Conservation (phyloP, 176 grass and related monocot species). For the Miscanthus lutarioriparius region DNA sequence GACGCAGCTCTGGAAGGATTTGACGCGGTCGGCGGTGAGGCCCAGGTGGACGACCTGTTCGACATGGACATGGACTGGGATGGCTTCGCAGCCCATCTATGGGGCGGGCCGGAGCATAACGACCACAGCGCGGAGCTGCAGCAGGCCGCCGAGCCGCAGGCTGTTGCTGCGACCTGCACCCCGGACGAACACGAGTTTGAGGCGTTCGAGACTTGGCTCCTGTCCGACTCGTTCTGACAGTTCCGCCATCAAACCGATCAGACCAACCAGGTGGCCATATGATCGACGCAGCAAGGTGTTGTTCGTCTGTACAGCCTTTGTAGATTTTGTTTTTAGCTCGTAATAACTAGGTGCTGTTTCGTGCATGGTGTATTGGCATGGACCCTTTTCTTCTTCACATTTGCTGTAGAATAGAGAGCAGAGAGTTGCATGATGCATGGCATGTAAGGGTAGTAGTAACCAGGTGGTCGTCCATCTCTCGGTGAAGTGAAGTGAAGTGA, state of each 20-base stretch:
- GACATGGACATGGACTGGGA: no score
- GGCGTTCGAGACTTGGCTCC: constrained; percentile 58
- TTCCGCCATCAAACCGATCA: background rate
- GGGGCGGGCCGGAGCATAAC: no score
- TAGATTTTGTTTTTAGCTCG: background rate
- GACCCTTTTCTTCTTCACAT: no score
- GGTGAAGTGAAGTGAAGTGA: no score
- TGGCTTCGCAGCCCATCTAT: no score
- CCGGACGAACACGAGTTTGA: constrained; percentile 51
- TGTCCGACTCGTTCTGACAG: constrained; percentile 39
- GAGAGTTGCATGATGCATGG: background rate
- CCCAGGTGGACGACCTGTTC: no score
- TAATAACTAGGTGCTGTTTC: background rate
- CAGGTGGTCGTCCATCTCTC: background rate
- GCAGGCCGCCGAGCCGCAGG: no score
- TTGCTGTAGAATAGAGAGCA: background rate
- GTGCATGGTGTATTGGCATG: background rate
- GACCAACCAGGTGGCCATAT: background rate
- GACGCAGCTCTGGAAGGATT: background rate
- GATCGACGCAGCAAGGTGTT: no score
- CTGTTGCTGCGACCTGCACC: background rate
- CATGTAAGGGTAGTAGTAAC: background rate
- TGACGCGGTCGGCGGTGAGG: background rate
- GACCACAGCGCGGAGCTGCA: no score
- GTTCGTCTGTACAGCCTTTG: constrained; percentile 20